phyloP scores from a whole-genome alignment of 345 rosid genomes.

The Capsella bursapastoris region DNA sequence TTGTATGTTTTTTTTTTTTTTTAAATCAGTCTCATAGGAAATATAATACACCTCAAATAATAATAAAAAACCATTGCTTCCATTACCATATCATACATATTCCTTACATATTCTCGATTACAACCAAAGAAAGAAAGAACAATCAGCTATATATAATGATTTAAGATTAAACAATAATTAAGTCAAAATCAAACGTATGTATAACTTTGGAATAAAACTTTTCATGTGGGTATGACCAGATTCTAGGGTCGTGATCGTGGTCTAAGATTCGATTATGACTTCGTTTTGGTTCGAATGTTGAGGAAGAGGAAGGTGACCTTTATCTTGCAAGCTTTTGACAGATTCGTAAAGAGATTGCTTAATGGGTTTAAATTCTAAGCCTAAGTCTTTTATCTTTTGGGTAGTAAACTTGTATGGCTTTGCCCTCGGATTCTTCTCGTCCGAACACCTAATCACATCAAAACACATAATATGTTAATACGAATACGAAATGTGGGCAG shows the following conservation, averaged over 20 bases:
- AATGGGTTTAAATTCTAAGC: conserved; percentile 78
- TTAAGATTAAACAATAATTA: conserved; percentile 31
- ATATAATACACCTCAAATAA: background rate
- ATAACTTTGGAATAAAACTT: conserved; percentile 15
- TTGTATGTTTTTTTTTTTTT: background rate
- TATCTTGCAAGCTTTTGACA: conserved; percentile 88
- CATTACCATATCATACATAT: conserved; percentile 26
- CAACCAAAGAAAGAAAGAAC: conserved; percentile 7
- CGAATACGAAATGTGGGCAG: conserved; percentile 16
- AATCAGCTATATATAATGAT: conserved; percentile 31
- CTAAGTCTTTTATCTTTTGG: conserved; percentile 79
- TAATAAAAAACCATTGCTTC: conserved; percentile 20
- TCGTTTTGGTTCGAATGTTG: conserved; percentile 45
- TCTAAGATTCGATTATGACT: conserved; percentile 31
- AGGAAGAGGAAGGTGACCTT: conserved; percentile 77
- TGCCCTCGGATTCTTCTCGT: conserved; percentile 83
- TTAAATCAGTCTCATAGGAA: background rate
- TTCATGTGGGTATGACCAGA: conserved; percentile 14
- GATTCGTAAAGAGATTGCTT: conserved; percentile 87
- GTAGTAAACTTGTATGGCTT: conserved; percentile 79
- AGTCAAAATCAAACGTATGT: conserved; percentile 33
- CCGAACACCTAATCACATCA: conserved; percentile 66
- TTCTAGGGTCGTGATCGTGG: conserved; percentile 8
- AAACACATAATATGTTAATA: conserved; percentile 4
- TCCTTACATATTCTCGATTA: conserved; percentile 9